Base-by-base conservation (phyloP, 495 filamentous ascomycete genomes). In the Aspergillus sparsus region DNA sequence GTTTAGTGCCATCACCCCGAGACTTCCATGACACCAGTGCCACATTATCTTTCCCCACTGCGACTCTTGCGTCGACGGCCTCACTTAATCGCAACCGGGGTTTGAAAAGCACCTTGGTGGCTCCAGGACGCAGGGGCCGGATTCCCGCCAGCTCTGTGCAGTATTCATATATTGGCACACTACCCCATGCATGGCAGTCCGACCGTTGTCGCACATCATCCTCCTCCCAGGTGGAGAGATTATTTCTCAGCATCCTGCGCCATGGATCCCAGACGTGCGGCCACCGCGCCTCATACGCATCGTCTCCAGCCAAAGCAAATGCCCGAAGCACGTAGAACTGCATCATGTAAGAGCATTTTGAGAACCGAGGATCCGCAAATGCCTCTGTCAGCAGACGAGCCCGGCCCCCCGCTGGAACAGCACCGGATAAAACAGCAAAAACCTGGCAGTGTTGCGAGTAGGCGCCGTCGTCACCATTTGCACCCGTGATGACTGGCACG, bases 101-200 rank as follows among this genome's bases (percentile, higher is more conserved):
- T 54, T 65, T 71, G 33, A 75, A 75, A 1, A 57, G 53, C 33
- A 74, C 55, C 32, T 68, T 72, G 7, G 59, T 50, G 5, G 51
- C 70, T 12, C 71, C 72, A 5, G 68, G 50, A 0, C 59, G 60
- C 0, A 71, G 31, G 1, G 68, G 71, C 1, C 32, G 58, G 42
- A 77, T 50, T 7, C 71, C 72, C 1, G 71, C 71, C 8, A 77
- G 33, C 57, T 76, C 73, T 9, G 71, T 70, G 8, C 71, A 74
- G 52, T 66, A 75, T 44, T 77, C 75, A 58, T 75, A 77, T 10
- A 77, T 64, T 8, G 75, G 74, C 12, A 74, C 75, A 55, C 73
- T 75, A 2, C 74, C 72, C 75, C 75, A 77, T 1, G 73, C 75
- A 65, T 77, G 75, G 15, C 75, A 77, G 49, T 77, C 75, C 3